Evolutionary conservation across 306 rosid genomes (phyloP), one percentile per base, ranked within the genome.

Genomic region (Gastrolobium villosum): DNA sequence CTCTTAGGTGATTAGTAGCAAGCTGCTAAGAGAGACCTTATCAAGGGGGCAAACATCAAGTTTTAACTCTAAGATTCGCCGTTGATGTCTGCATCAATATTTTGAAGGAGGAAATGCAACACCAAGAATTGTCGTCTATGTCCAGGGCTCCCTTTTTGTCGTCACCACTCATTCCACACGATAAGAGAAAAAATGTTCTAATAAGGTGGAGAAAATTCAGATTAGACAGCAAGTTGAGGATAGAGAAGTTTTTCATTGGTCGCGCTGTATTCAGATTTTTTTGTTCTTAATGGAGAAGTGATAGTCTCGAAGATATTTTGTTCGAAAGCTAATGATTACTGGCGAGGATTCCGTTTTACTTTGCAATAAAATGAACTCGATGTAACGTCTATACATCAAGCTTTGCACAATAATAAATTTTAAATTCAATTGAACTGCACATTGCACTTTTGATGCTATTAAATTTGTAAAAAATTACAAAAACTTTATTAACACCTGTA

Each of bases 71-170:
- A 54, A 6, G 2, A 31, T 60, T 40, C 4, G 79, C 65, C 48
- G 46, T 20, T 39, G 11, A 43, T 79, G 83, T 79, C 74, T 31
- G 39, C 78, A 39, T 79, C 83, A 63, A 37, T 52, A 20, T 10
- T 77, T 49, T 3, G 10, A 28, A 14, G 32, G 7, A 79, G 39
- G 77, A 79, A 70, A 26, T 32, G 44, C 10, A 8, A 9, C 70
- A 26, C 40, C 40, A 49, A 40, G 9, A 20, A 63, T 64, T 39
- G 64, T 70, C 45, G 28, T 3, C 11, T 53, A 30, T 56, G n/a
- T 65, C 45, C 67, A 14, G 30, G 10, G 6, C 43, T 55, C 8
- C 28, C 73, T 11, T 50, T 54, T 40, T 30, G 52, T 20, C 40
- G 72, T 61, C 54, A 10, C 74, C 73, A 63, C 46, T 50, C 64